A percentile compares a stretch with the other conserved stretches of the same genome.
phyloP scores from a whole-genome alignment of 768 basidiomycete species.

The Atractiella rhizophila region DNA sequence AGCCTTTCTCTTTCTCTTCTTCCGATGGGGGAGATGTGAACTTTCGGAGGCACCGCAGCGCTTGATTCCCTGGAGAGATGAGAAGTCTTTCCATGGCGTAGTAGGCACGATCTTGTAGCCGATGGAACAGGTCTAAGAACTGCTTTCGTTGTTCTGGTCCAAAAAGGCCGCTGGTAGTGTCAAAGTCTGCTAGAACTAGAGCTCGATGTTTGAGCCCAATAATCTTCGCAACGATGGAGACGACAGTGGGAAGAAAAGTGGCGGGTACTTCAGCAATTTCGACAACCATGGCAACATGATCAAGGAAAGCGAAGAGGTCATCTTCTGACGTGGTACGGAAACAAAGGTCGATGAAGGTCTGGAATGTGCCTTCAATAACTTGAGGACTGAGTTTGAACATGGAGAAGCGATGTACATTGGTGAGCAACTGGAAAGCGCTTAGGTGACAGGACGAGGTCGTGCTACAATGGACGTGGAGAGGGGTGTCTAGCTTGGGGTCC shows the following conservation, averaged over 20 bases:
- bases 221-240: slow-evolving; percentile 14
- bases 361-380: slow-evolving; percentile 9
- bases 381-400: slow-evolving; percentile 13
- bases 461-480: slow-evolving; percentile 11
- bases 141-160: slow-evolving; percentile 1
- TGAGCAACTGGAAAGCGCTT: slow-evolving; percentile 13
- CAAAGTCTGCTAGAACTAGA: slow-evolving; percentile 10
- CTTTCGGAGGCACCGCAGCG: slow-evolving; percentile 12
- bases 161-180: slow-evolving; percentile 4
- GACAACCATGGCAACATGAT: slow-evolving; percentile 9
- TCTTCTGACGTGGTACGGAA: slow-evolving; percentile 10
- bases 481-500: slow-evolving; percentile 14
- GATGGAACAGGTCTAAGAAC: not conserved
- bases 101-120: slow-evolving; percentile 9
- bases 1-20: too few species aligned
- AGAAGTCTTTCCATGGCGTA: slow-evolving; percentile 17
- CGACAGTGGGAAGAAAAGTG: slow-evolving; percentile 11
- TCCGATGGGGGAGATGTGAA: slow-evolving; percentile 5
- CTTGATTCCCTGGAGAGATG: slow-evolving; percentile 18
- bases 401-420: slow-evolving; percentile 16
- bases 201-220: slow-evolving; percentile 14
- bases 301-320: slow-evolving; percentile 12
- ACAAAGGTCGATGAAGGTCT: slow-evolving; percentile 12
- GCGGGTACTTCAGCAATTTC: slow-evolving; percentile 15
- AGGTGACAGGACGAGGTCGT: slow-evolving; percentile 8